Percentiles rank a stretch among this genome's conserved stretches.
Evolutionary conservation across 164 flowering plant genomes (phyloP).

Genomic region (Protea cynaroides): DNA sequence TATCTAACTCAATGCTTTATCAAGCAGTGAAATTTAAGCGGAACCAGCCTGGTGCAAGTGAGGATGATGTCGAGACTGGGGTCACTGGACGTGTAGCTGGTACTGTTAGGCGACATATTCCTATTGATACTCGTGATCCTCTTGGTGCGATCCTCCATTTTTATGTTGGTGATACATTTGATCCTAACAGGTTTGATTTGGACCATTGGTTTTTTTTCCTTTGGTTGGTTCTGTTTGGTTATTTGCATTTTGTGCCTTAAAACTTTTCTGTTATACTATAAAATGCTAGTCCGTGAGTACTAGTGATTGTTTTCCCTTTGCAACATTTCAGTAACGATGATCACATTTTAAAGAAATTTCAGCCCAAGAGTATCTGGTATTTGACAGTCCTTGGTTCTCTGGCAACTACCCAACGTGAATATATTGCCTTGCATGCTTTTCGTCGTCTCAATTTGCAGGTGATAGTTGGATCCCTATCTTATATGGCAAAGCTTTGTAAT

Average conservation of each 20-base stretch:
- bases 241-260: neutral
- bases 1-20: neutral
- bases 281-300: too few relatives aligned
- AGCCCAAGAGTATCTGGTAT: slow-evolving; percentile 23
- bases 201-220: neutral
- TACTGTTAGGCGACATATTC: slow-evolving; percentile 55
- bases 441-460: slow-evolving; percentile 64
- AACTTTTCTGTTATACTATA: neutral
- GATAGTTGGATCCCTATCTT: neutral
- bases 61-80: slow-evolving; percentile 39
- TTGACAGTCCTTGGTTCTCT: slow-evolving; percentile 19
- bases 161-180: slow-evolving; percentile 64
- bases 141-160: slow-evolving; percentile 64
- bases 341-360: slow-evolving; percentile 58
- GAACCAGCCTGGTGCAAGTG: slow-evolving; percentile 21
- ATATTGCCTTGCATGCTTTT: slow-evolving; percentile 70
- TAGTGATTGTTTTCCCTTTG: neutral
- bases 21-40: slow-evolving; percentile 40
- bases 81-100: slow-evolving; percentile 54
- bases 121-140: slow-evolving; percentile 64
- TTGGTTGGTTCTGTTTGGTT: neutral
- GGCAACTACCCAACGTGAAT: slow-evolving; percentile 75
- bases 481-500: neutral
- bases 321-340: slow-evolving; percentile 35
- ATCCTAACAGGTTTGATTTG: slow-evolving; percentile 41